Conservation (phyloP, 2,329 filamentous ascomycete genomes). For the Calonectria pseudoturangicola region DNA sequence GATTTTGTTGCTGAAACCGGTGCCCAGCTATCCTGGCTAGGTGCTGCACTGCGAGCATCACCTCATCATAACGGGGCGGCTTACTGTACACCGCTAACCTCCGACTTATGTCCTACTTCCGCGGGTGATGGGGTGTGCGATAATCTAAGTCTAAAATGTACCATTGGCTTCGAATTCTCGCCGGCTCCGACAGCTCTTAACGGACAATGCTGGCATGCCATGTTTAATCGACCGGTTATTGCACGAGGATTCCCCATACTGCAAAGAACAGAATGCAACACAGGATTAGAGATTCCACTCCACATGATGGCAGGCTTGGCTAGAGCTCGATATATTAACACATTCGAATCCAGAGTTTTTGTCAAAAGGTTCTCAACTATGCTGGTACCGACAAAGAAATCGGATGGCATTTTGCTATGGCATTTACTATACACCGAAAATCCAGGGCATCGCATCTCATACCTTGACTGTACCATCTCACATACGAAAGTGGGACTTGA, state of each 20-base stretch:
- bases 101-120: background rate
- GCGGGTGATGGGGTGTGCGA: too few species aligned
- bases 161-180: background rate
- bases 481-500: background rate
- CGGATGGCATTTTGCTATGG: constrained; percentile 30
- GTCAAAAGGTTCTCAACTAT: constrained; percentile 42
- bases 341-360: constrained; percentile 20
- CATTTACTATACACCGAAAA: constrained; percentile 30
- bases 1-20: constrained; percentile 30
- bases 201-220: constrained; percentile 38
- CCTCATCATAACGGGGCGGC: too few species aligned
- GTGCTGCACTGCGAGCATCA: constrained; percentile 19
- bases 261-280: background rate
- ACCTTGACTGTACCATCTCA: constrained; percentile 12
- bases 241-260: constrained; percentile 35
- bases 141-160: background rate
- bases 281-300: constrained; percentile 33
- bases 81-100: background rate
- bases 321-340: constrained; percentile 11
- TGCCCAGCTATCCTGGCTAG: constrained; percentile 36
- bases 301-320: constrained; percentile 27
- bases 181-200: background rate
- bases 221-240: constrained; percentile 33
- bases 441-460: constrained; percentile 13
- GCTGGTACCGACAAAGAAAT: constrained; percentile 19